Percentiles rank a stretch among this genome's conserved stretches.
Conservation (phyloP, 306 rosid genomes). For the Carpinus viminea region DNA sequence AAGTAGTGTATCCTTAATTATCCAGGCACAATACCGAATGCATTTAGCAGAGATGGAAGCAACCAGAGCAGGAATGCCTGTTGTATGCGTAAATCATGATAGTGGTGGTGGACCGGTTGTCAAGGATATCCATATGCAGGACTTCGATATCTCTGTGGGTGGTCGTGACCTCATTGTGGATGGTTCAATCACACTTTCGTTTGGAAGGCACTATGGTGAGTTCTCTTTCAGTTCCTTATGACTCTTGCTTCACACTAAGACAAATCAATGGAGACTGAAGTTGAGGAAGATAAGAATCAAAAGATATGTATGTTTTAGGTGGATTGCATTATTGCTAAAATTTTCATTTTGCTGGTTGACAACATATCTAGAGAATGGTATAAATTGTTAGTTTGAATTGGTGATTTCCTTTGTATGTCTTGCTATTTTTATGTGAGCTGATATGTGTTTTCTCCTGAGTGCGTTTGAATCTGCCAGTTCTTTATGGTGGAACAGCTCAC, state of each 20-base stretch:
- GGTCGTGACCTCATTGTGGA: slow-evolving; percentile 98
- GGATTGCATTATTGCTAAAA: background rate
- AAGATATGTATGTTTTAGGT: background rate
- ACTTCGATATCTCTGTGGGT: slow-evolving; percentile 87
- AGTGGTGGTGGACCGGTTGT: slow-evolving; percentile 60
- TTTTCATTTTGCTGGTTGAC: background rate
- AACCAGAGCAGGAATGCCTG: slow-evolving; percentile 92
- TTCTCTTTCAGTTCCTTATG: slow-evolving; percentile 16
- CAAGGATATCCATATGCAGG: slow-evolving; percentile 91
- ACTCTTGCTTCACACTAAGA: background rate
- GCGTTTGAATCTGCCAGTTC: background rate
- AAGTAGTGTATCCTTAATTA: background rate
- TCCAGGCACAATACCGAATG: slow-evolving; percentile 76
- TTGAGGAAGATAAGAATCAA: background rate
- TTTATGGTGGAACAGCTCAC: background rate
- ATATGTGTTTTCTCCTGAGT: background rate
- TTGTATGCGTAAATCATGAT: slow-evolving; percentile 72
- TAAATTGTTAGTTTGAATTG: background rate
- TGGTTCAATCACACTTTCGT: slow-evolving; percentile 82
- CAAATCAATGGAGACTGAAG: background rate
- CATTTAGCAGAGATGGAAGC: slow-evolving; percentile 98
- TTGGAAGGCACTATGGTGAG: slow-evolving; percentile 94
- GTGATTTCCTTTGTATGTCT: background rate
- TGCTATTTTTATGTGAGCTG: background rate
- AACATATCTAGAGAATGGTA: background rate